These are phyloP conservation scores for Echium plantagineum DNA, from an alignment of 257 asterid species.

Conservation along the genomic window DNA sequence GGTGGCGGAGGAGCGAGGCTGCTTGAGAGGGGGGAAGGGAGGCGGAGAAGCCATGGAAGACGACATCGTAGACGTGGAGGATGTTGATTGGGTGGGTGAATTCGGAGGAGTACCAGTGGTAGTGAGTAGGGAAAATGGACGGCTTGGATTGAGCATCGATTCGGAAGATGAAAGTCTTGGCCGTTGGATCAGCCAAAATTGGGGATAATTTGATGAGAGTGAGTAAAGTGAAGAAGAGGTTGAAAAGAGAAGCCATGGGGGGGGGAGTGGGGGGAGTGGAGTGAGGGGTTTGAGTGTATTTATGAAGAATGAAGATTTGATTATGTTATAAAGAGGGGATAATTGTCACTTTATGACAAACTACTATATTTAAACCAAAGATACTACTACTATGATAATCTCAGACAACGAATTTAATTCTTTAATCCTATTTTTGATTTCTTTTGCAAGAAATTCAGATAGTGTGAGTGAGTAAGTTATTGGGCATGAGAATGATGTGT, in stretches of 20 bases:
- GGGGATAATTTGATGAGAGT: neutral
- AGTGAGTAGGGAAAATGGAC: slow-evolving; percentile 70
- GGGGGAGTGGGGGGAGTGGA: slow-evolving; percentile 11
- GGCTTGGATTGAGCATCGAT: slow-evolving; percentile 67
- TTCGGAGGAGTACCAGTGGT: slow-evolving; percentile 90
- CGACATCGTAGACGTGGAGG: slow-evolving; percentile 79
- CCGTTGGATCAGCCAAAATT: slow-evolving; percentile 24
- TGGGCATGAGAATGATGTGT: too few species aligned
- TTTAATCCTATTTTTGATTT: too few species aligned
- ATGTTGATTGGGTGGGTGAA: slow-evolving; percentile 52
- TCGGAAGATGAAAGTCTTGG: slow-evolving; percentile 67
- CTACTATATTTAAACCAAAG: too few species aligned
- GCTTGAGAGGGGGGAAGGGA: slow-evolving; percentile 50
- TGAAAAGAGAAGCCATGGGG: slow-evolving; percentile 19
- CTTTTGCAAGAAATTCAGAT: too few species aligned
- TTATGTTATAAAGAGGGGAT: too few species aligned
- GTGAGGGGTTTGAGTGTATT: slow-evolving; percentile 7
- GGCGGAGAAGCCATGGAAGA: slow-evolving; percentile 95
- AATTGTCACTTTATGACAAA: too few species aligned
- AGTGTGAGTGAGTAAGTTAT: too few species aligned
- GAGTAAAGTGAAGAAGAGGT: slow-evolving; percentile 8
- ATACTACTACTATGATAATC: too few species aligned
- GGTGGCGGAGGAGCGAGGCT: slow-evolving; percentile 45
- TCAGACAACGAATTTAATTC: too few species aligned
- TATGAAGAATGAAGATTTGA: too few species aligned